phyloP scores from a whole-genome alignment of 192 early-diverging fungal species.

The Gryganskiella cystojenkinii region DNA sequence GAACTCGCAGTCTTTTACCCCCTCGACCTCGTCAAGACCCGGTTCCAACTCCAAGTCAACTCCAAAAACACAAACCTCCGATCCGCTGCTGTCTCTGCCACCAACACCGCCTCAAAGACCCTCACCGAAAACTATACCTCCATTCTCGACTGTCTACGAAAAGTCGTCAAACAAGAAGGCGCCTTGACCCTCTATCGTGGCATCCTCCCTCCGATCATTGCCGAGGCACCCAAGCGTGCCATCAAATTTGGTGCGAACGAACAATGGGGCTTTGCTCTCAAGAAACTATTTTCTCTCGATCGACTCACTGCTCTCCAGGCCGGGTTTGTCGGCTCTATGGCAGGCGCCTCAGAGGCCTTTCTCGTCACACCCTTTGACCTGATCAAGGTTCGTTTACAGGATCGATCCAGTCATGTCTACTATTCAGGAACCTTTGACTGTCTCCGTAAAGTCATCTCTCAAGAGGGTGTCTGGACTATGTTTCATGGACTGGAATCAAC shows the following conservation, averaged over 20 bases:
- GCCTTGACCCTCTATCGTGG: slow-evolving; percentile 76
- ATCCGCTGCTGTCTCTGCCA: too few species aligned
- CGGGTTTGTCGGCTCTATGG: slow-evolving; percentile 86
- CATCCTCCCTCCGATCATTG: slow-evolving; percentile 89
- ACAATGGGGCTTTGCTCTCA: slow-evolving; percentile 72
- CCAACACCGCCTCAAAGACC: neutral
- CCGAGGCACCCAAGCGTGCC: slow-evolving; percentile 92
- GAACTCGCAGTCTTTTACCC: slow-evolving; percentile 94
- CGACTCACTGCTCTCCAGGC: slow-evolving; percentile 78
- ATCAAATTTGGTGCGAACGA: slow-evolving; percentile 96
- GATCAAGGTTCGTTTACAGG: slow-evolving; percentile 94
- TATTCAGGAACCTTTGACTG: slow-evolving; percentile 83
- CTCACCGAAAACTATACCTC: slow-evolving; percentile 70
- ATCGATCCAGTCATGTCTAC: slow-evolving; percentile 66
- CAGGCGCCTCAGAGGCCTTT: slow-evolving; percentile 89
- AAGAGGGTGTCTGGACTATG: slow-evolving; percentile 84
- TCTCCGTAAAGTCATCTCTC: slow-evolving; percentile 74
- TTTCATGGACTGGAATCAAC: slow-evolving; percentile 92
- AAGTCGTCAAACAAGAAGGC: slow-evolving; percentile 91
- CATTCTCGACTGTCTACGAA: slow-evolving; percentile 85
- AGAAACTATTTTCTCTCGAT: slow-evolving; percentile 75
- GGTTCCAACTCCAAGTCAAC: slow-evolving; percentile 69
- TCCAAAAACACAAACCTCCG: neutral
- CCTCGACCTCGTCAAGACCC: slow-evolving; percentile 92
- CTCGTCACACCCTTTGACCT: slow-evolving; percentile 89